Conservation (phyloP, 768 basidiomycete species). For the Thelephora aurantiotincta region DNA sequence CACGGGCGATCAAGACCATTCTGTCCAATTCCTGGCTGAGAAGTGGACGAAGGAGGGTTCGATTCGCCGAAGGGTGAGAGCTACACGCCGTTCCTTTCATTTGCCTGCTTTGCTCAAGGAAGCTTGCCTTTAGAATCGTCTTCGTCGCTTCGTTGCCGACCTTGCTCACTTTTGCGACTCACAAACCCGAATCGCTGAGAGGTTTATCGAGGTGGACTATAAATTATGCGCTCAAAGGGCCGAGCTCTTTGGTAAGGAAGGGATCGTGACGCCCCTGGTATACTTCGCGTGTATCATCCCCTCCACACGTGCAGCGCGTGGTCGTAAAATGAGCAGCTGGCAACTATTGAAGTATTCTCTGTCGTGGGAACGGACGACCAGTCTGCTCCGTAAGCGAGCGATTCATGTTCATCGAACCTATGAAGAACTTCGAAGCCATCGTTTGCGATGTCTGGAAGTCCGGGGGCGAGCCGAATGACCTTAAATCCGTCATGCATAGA, state of each 20-base stretch:
- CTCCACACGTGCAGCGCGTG: conserved; percentile 72
- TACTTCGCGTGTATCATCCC: conserved; percentile 25
- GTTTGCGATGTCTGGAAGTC: conserved; percentile 17
- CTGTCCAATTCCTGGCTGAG: conserved; percentile 42
- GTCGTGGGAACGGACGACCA: conserved; percentile 47
- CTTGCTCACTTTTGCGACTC: conserved; percentile 46
- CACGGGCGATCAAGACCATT: conserved; percentile 49
- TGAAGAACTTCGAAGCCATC: not conserved
- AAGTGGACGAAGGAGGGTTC: conserved; percentile 25
- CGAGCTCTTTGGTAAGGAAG: conserved; percentile 20
- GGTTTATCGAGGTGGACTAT: conserved; percentile 65
- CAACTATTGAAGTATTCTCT: conserved; percentile 38
- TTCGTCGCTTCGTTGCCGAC: conserved; percentile 54
- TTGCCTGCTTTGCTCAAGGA: not conserved
- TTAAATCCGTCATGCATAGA: conserved; percentile 99
- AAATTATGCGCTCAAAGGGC: conserved; percentile 49
- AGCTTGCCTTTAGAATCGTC: conserved; percentile 24
- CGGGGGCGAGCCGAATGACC: conserved; percentile 37
- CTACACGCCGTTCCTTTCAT: not conserved
- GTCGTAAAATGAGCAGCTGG: conserved; percentile 94
- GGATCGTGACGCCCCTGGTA: not conserved
- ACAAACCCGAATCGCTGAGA: conserved; percentile 50
- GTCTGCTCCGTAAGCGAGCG: conserved; percentile 85
- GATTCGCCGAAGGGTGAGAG: conserved; percentile 40
- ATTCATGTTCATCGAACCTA: conserved; percentile 62